A percentile compares a stretch with the other conserved stretches of the same genome.
These are phyloP conservation scores for Fomitopsis schrenkii DNA, from an alignment of 1,284 basidiomycete genomes.

Conservation along the genomic window DNA sequence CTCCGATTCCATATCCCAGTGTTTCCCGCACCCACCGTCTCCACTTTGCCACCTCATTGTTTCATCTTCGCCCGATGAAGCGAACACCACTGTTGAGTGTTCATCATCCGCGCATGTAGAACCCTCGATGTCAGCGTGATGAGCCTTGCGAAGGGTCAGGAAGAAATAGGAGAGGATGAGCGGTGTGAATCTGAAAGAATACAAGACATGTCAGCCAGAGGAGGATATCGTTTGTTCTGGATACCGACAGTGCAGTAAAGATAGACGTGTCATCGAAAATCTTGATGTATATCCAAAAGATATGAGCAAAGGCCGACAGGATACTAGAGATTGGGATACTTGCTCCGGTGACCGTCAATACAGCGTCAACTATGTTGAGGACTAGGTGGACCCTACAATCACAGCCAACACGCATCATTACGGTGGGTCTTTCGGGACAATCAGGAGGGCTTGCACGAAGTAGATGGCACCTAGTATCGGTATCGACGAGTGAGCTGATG, in stretches of 20 bases:
- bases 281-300: too few species aligned
- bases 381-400: neutral
- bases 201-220: neutral
- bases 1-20: neutral
- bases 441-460: neutral
- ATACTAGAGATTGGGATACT: neutral
- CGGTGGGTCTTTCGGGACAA: neutral
- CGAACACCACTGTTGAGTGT: neutral
- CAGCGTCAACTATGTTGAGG: neutral
- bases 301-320: too few species aligned
- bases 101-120: neutral
- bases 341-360: neutral
- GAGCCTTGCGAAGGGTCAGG: neutral
- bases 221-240: neutral
- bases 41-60: too few species aligned
- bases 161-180: conserved; percentile 1
- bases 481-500: neutral
- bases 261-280: neutral
- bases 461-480: neutral
- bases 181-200: neutral
- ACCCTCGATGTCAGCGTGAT: neutral
- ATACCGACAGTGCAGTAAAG: neutral
- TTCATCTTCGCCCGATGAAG: neutral
- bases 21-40: too few species aligned
- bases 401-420: neutral